Evolutionary conservation across 768 basidiomycete species (phyloP).

Genomic region (Mycena crocata): DNA sequence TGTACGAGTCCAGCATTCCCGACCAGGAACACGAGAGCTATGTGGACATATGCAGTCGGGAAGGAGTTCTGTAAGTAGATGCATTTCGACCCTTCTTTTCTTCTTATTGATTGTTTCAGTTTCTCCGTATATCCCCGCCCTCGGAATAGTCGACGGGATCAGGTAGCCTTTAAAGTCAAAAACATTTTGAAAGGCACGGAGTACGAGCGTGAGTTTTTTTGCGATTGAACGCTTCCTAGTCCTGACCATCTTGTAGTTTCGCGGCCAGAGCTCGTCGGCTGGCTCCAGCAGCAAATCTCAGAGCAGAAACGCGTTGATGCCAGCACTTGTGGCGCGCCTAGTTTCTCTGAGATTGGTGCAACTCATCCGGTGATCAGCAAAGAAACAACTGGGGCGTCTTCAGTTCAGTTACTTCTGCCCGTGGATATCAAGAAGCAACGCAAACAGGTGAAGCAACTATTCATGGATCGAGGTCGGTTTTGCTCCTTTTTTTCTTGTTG

Average conservation of each 20-base stretch:
- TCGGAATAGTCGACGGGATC: constrained; percentile 66
- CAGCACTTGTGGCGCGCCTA: constrained; percentile 68
- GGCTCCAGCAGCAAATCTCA: constrained; percentile 80
- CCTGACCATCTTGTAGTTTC: constrained; percentile 48
- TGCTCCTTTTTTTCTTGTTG: background rate
- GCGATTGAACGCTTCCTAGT: background rate
- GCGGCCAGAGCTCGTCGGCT: constrained; percentile 76
- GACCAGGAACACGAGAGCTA: constrained; percentile 74
- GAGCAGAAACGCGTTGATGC: constrained; percentile 84
- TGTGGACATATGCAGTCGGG: constrained; percentile 75
- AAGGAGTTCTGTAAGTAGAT: constrained; percentile 81
- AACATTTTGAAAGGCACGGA: constrained; percentile 85
- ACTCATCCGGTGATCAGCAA: constrained; percentile 50
- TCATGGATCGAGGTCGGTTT: constrained; percentile 71
- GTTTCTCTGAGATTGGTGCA: constrained; percentile 51
- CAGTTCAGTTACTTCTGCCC: constrained; percentile 75
- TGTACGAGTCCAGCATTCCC: constrained; percentile 82
- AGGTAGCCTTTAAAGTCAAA: constrained; percentile 83
- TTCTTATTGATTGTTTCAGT: constrained; percentile 30
- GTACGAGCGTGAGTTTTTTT: constrained; percentile 66
- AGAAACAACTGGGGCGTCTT: constrained; percentile 50
- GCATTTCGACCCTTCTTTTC: background rate
- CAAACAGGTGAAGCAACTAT: constrained; percentile 76
- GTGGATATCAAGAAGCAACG: constrained; percentile 79
- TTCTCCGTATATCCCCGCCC: constrained; percentile 64